Base-by-base conservation (phyloP, 805 yeast species). In the Schwanniomyces vanrijiae region DNA sequence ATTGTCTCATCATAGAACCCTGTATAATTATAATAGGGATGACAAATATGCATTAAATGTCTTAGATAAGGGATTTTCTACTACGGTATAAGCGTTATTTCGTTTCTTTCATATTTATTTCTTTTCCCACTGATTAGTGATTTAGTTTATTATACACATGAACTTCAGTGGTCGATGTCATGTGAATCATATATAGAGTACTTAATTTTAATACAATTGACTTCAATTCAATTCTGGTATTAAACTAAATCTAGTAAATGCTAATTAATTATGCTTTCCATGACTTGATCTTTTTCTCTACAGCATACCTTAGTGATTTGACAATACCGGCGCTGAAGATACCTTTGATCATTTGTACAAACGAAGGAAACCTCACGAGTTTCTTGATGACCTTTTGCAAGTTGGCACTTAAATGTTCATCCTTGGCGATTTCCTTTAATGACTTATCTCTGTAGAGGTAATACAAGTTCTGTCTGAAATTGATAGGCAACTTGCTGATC, bases 281-380 rank as follows among this genome's bases (percentile, higher is more conserved):
- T 35, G 38, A 66, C 52, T 72, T 72, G 39, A 60, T 33, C 31
- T 65, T 68, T 66, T 91, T 91, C 41, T 89, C 95, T 64, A 78
- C 69, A 4, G 95, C 91, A 64, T 91, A 91, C 57, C 76, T 80
- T 42, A 82, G 60, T 9, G 91, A 82, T 60, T 86, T 88, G 16
- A 71, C 60, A 1, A 87, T 42, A 0, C 99, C 99, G 1, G 98
- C 97, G 3, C 96, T 90, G 37, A 89, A 69, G 1, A 92, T 57
- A 0, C 99, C 99, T 64, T 92, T 90, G 14, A 82, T 52, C 25
- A 89, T 81, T 65, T 94, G 99, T 7, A 82, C 65, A 13, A 83
- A 60, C 13, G 96, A 88, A n/a, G 94, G 84, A 60, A 69, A 68
- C 37, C 72, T 73, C 6, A 91, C 90, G 0, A 86, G 86, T 21